Base-by-base conservation (phyloP, 495 filamentous ascomycete species). In the Aspergillus mulundensis region DNA sequence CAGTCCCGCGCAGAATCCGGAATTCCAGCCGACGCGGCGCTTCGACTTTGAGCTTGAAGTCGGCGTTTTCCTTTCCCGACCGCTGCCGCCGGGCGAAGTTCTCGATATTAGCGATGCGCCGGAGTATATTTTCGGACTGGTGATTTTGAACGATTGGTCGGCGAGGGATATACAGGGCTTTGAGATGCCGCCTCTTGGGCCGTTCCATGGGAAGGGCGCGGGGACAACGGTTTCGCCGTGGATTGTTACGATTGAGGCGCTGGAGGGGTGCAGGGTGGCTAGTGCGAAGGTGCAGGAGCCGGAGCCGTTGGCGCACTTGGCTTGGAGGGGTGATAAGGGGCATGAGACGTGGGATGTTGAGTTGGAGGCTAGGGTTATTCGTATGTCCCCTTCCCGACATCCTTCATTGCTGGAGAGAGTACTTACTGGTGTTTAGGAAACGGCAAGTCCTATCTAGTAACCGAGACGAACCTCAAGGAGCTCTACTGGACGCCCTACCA, bases 91-190 rank as follows among this genome's bases (percentile, higher is more conserved):
- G 7, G 63, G 65, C 36, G 30, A 59, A 36, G 56, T 59, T 18
- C 45, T 65, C 28, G 53, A 53, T 30, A 64, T 57, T 38, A 16
- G 1, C 36, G 18, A 54, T 24, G 57, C 54, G 11, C 36, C 36
- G 11, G 81, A 91, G 15, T 68, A 81, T 58, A 78, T 96, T 20
- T 95, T 95, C 64, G 91, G 91, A 0, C 77, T 90, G 32, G 90
- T 94, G 3, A 70, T 96, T 46, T 68, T 96, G 71, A 95, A 96
- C 65, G 91, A 96, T 64, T 96, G 91, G 91, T 58, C 55, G 48
- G 65, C 67, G 30, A 62, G 71, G 8, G 66, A 71, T 56, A 65
- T 74, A 44, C 71, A 74, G 45, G 49, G 44, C 3, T 69, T 61
- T 23, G 71, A 74, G 39, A 74, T 71, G 65, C 47, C 61, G 8